Evolutionary conservation across 805 yeast species (phyloP).

Genomic region (Candida alai): DNA sequence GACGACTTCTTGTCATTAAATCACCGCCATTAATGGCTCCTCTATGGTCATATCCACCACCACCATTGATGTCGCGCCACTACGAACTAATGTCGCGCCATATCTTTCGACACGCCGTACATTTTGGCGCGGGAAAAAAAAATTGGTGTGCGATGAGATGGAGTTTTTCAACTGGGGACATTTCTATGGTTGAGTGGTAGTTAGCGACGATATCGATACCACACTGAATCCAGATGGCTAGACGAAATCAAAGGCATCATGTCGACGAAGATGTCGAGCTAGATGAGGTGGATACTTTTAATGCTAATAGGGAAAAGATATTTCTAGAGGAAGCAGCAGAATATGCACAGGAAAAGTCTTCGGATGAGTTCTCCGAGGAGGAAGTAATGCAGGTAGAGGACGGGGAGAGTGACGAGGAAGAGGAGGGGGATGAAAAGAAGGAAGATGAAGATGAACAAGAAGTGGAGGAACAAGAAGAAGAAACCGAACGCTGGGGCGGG

Average conservation of each 20-base stretch:
- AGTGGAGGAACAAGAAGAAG: conserved; percentile 28
- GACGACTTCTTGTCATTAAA: too few species aligned
- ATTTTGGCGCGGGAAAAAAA: conserved; percentile 7
- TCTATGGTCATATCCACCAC: too few species aligned
- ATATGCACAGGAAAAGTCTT: conserved; percentile 21
- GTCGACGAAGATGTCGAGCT: conserved; percentile 35
- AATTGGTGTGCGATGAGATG: conserved; percentile 13
- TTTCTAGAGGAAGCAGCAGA: conserved; percentile 56
- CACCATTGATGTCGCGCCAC: too few species aligned
- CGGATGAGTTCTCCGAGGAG: conserved; percentile 41
- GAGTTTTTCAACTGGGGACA: not conserved
- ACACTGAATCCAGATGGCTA: conserved; percentile 16
- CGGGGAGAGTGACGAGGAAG: conserved; percentile 46
- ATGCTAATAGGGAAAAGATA: conserved; percentile 54
- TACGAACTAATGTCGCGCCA: too few species aligned
- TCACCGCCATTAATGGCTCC: too few species aligned
- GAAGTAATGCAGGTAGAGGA: conserved; percentile 44
- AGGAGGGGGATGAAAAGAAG: conserved; percentile 38
- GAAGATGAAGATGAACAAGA: conserved; percentile 45
- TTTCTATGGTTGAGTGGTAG: too few species aligned
- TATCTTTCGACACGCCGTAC: too few species aligned
- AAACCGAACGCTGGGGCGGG: conserved; percentile 44
- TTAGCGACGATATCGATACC: conserved; percentile 1
- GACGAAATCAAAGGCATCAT: conserved; percentile 10
- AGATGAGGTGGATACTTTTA: conserved; percentile 69